Percentiles rank a stretch among this genome's conserved stretches.
Conservation (phyloP, 257 asterid species). For the Rhazya stricta region DNA sequence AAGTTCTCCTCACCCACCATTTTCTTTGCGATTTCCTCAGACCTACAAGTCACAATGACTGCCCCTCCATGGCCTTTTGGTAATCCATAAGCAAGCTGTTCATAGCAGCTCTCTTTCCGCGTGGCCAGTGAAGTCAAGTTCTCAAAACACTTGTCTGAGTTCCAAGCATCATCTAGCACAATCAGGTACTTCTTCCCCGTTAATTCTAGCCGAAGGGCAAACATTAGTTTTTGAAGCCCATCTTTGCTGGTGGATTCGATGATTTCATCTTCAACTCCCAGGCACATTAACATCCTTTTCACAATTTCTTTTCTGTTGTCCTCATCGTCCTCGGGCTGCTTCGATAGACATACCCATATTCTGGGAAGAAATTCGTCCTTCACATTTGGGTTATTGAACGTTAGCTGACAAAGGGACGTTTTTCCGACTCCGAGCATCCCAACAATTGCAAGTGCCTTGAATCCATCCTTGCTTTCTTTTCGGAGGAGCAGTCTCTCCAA, state of each 20-base stretch:
- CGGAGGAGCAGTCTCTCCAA: slow-evolving; percentile 37
- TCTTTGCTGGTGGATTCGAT: neutral
- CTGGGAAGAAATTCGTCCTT: slow-evolving; percentile 33
- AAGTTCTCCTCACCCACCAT: slow-evolving; percentile 33
- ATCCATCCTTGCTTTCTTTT: slow-evolving; percentile 14
- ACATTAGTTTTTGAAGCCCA: slow-evolving; percentile 21
- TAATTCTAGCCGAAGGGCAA: slow-evolving; percentile 32
- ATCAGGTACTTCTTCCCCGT: slow-evolving; percentile 34
- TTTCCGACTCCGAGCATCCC: slow-evolving; percentile 54
- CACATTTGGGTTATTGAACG: slow-evolving; percentile 24
- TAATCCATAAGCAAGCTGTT: slow-evolving; percentile 27
- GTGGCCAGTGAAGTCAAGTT: slow-evolving; percentile 16
- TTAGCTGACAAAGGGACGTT: slow-evolving; percentile 38
- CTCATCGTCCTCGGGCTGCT: slow-evolving; percentile 14
- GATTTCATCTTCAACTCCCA: slow-evolving; percentile 32
- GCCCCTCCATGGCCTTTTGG: slow-evolving; percentile 35
- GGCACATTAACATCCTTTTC: slow-evolving; percentile 34
- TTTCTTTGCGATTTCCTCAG: slow-evolving; percentile 15
- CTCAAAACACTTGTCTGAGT: slow-evolving; percentile 8
- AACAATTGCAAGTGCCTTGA: slow-evolving; percentile 29
- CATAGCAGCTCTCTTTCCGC: slow-evolving; percentile 9
- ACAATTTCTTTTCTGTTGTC: slow-evolving; percentile 22
- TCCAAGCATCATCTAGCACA: slow-evolving; percentile 41
- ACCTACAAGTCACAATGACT: slow-evolving; percentile 34
- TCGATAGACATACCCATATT: slow-evolving; percentile 49